phyloP scores from a whole-genome alignment of 2,329 filamentous ascomycete species.

The Exophiala viscosa region DNA sequence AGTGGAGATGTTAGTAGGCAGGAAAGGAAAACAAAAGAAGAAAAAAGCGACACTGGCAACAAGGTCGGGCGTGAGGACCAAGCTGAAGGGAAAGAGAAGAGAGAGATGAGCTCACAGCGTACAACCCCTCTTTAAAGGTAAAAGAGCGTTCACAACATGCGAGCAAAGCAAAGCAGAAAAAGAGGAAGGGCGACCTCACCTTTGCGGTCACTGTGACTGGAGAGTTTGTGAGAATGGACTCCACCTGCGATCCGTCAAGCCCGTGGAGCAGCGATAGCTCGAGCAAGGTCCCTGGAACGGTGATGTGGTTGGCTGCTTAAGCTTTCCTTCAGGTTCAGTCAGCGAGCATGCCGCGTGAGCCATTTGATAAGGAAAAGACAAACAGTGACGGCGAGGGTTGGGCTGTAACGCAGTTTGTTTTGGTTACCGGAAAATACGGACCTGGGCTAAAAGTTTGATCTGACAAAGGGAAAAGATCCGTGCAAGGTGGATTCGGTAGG shows the following conservation, averaged over 20 bases:
- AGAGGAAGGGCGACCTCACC: constrained; percentile 25
- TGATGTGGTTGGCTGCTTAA: constrained; percentile 31
- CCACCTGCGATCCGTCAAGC: constrained; percentile 30
- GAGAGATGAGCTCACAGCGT: constrained; percentile 24
- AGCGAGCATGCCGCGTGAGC: constrained; percentile 30
- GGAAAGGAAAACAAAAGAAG: constrained; percentile 25
- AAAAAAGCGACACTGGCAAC: constrained; percentile 25
- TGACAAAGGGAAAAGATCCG: constrained; percentile 5
- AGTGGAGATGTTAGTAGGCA: constrained; percentile 29
- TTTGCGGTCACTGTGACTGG: constrained; percentile 25
- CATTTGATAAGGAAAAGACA: constrained; percentile 26
- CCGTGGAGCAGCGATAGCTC: constrained; percentile 30
- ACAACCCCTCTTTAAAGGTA: constrained; percentile 30
- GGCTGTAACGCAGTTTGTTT: constrained; percentile 15
- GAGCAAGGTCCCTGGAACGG: constrained; percentile 21
- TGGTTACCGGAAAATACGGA: constrained; percentile 19
- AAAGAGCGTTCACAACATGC: constrained; percentile 27
- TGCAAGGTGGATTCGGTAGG: constrained; percentile 5
- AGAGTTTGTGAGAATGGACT: constrained; percentile 24
- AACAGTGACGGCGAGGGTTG: constrained; percentile 10
- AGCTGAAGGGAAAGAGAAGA: constrained; percentile 27
- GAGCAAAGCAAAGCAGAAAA: constrained; percentile 21
- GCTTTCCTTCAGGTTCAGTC: constrained; percentile 29
- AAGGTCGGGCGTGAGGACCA: constrained; percentile 29
- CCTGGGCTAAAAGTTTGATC: constrained; percentile 11